Conservation (phyloP, 2,329 filamentous ascomycete species). For the Alternaria brassicicola region DNA sequence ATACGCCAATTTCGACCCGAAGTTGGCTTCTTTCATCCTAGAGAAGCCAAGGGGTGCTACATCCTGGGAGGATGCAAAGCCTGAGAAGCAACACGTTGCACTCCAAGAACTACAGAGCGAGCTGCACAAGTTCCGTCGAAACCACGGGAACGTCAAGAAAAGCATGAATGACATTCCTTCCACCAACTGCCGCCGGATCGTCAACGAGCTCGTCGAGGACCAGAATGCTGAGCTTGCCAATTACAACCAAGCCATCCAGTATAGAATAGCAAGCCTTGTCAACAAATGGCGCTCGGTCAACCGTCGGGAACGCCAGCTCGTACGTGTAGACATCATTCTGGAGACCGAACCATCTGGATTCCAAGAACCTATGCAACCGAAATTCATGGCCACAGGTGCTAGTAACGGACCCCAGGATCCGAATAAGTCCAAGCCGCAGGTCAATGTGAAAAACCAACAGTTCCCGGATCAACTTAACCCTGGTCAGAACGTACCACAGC, state of each 20-base stretch:
- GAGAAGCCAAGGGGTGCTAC: conserved; percentile 28
- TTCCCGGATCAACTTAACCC: conserved; percentile 6
- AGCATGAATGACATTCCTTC: conserved; percentile 34
- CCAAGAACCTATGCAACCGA: conserved; percentile 11
- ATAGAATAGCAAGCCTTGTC: conserved; percentile 37
- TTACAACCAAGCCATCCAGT: conserved; percentile 32
- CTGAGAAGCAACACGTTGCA: conserved; percentile 30
- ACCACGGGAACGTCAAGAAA: conserved; percentile 25
- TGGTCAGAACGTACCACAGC: conserved; percentile 13
- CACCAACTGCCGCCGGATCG: conserved; percentile 27
- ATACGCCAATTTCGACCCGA: conserved; percentile 25
- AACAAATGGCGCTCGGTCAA: conserved; percentile 28
- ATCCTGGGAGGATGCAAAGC: conserved; percentile 36
- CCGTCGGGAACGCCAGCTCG: conserved; percentile 21
- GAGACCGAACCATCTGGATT: conserved; percentile 34
- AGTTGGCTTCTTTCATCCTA: conserved; percentile 34
- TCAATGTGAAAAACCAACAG: conserved; percentile 4
- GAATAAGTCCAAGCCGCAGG: conserved; percentile 11
- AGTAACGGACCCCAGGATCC: conserved; percentile 9
- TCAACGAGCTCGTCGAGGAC: conserved; percentile 37
- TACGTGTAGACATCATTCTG: conserved; percentile 38
- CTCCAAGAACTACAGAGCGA: conserved; percentile 29
- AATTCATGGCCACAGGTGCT: not conserved
- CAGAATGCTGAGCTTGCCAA: conserved; percentile 33
- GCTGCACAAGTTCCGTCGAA: conserved; percentile 30